These are phyloP conservation scores for Aeminium ludgeri DNA, from an alignment of 495 filamentous ascomycete species.

Conservation along the genomic window DNA sequence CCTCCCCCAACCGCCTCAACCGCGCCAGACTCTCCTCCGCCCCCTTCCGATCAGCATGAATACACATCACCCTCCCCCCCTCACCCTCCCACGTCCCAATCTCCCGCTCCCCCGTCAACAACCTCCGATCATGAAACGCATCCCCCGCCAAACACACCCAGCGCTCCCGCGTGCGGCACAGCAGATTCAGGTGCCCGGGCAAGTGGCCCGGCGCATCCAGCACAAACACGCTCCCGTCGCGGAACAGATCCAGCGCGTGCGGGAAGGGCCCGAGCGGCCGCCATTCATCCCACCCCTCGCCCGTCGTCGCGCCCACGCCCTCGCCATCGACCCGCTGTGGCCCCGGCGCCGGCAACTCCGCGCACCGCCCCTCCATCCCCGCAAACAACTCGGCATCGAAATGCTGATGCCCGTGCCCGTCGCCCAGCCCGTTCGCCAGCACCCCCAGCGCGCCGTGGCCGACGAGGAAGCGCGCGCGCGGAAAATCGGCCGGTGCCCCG, in stretches of 20 bases:
- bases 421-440: slow-evolving; percentile 20
- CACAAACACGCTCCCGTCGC: slow-evolving; percentile 22
- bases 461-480: slow-evolving; percentile 28
- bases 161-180: slow-evolving; percentile 18
- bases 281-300: slow-evolving; percentile 16
- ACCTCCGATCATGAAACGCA: slow-evolving; percentile 23
- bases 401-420: slow-evolving; percentile 19
- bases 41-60: slow-evolving; percentile 20
- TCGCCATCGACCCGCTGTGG: too few relatives aligned
- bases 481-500: slow-evolving; percentile 32
- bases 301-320: too few relatives aligned
- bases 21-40: slow-evolving; percentile 19
- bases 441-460: slow-evolving; percentile 30
- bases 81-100: slow-evolving; percentile 22
- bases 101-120: slow-evolving; percentile 22
- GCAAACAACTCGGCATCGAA: slow-evolving; percentile 23
- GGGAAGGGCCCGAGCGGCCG: slow-evolving; percentile 20
- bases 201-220: slow-evolving; percentile 24
- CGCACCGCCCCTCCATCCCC: slow-evolving; percentile 18
- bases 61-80: slow-evolving; percentile 17
- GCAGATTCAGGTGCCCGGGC: slow-evolving; percentile 22
- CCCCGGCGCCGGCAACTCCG: slow-evolving; percentile 16
- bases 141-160: slow-evolving; percentile 26
- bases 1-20: slow-evolving; percentile 15
- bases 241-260: slow-evolving; percentile 19